phyloP scores from a whole-genome alignment of 2,329 filamentous ascomycete genomes.

The Ceratocystis smalleyi region DNA sequence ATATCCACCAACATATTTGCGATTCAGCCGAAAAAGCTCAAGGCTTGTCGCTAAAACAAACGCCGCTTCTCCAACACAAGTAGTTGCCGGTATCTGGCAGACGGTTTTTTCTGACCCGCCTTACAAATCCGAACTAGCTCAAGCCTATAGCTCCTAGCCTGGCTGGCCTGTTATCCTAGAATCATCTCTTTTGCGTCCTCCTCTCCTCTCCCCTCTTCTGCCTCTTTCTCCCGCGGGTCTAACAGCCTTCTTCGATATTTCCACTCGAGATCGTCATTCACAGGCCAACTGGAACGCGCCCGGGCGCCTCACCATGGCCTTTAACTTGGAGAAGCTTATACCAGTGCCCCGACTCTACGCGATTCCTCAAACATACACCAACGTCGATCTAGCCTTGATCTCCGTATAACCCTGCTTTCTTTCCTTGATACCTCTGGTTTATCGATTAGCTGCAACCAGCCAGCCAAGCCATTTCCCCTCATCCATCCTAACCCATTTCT shows the following conservation, averaged over 20 bases:
- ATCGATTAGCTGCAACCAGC: neutral
- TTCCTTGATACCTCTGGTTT: neutral
- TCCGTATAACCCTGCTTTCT: neutral
- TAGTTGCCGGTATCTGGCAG: neutral
- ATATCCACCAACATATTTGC: too few relatives aligned
- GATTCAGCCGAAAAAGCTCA: neutral
- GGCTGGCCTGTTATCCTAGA: neutral
- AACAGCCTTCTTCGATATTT: neutral
- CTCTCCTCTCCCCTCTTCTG: neutral
- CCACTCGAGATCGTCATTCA: neutral
- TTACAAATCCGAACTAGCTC: neutral
- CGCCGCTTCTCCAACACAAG: neutral
- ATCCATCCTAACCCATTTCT: neutral
- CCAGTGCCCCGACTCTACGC: neutral
- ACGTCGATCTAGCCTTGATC: neutral
- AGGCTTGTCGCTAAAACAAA: neutral
- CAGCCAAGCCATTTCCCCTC: neutral
- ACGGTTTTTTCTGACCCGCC: neutral
- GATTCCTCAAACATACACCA: neutral
- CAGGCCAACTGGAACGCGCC: neutral
- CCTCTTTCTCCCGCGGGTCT: neutral
- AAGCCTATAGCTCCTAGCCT: neutral
- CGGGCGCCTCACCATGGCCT: conserved; percentile 1
- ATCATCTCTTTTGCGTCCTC: neutral
- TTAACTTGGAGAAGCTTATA: neutral